Conservation (phyloP, 495 filamentous ascomycete genomes). For the Filosporella fistucella region DNA sequence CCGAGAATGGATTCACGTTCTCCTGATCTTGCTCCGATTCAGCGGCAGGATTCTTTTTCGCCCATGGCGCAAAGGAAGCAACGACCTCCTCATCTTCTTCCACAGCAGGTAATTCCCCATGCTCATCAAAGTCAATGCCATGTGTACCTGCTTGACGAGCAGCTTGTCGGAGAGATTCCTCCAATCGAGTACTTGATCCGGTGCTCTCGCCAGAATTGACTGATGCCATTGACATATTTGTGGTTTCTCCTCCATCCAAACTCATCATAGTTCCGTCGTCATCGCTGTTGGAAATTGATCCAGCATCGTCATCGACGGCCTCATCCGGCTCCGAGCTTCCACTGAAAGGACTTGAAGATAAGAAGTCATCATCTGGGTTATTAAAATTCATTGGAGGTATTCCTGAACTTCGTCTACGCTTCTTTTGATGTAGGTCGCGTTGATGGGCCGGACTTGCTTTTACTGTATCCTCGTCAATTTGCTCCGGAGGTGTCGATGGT, state of each 20-base stretch:
- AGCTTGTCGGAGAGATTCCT: conserved; percentile 73
- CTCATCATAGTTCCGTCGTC: conserved; percentile 74
- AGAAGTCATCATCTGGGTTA: conserved; percentile 58
- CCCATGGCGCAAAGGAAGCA: conserved; percentile 66
- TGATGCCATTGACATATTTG: conserved; percentile 57
- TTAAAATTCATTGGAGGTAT: conserved; percentile 56
- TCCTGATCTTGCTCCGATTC: conserved; percentile 49
- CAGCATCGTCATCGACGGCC: conserved; percentile 46
- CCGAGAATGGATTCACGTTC: conserved; percentile 50
- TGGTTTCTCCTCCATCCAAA: conserved; percentile 63
- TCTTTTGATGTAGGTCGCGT: conserved; percentile 61
- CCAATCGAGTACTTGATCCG: conserved; percentile 63
- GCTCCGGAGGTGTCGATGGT: conserved; percentile 61
- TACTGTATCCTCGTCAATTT: conserved; percentile 52
- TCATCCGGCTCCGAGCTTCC: conserved; percentile 60
- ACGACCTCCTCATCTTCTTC: conserved; percentile 80
- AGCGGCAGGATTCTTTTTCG: conserved; percentile 36
- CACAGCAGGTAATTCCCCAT: conserved; percentile 46
- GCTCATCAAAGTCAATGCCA: conserved; percentile 54
- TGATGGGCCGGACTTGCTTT: conserved; percentile 64
- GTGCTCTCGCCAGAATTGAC: conserved; percentile 54
- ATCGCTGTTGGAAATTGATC: conserved; percentile 51
- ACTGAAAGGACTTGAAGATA: conserved; percentile 78
- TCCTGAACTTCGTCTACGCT: conserved; percentile 60
- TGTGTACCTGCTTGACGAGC: conserved; percentile 66